Evolutionary conservation across 345 rosid species (phyloP).

Genomic region (Clausena lansium): DNA sequence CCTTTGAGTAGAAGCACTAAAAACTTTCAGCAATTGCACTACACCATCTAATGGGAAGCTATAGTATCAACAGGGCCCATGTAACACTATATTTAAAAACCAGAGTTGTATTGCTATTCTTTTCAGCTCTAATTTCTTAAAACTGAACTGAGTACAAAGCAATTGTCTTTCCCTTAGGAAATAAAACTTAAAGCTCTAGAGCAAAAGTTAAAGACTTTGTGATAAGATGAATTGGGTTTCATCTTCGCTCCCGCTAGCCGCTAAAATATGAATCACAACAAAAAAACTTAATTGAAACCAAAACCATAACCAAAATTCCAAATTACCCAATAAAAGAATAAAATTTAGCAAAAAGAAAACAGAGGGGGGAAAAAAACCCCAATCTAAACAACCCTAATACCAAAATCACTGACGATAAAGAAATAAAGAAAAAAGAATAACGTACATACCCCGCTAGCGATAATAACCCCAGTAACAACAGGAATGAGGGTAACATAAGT

Average conservation of each 20-base stretch:
- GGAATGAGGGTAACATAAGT: slow-evolving; percentile 88
- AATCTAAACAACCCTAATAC: neutral
- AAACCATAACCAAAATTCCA: neutral
- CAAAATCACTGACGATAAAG: neutral
- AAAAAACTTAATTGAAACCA: neutral
- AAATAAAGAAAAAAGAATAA: neutral
- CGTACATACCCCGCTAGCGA: slow-evolving; percentile 90
- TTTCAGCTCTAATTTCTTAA: neutral
- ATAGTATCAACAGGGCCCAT: too few species aligned
- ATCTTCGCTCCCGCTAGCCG: neutral
- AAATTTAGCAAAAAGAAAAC: neutral
- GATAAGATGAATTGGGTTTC: neutral
- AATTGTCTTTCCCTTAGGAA: neutral
- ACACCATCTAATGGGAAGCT: neutral
- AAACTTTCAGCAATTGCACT: neutral
- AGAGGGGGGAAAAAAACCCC: too few species aligned
- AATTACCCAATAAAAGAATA: neutral
- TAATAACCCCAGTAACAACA: slow-evolving; percentile 90
- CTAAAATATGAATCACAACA: neutral
- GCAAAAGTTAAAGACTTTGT: neutral
- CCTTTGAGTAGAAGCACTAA: neutral
- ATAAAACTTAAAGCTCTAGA: too few species aligned
- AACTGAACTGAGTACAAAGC: neutral
- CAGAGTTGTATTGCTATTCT: neutral
- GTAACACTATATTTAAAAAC: neutral